These are phyloP conservation scores for Davidsoniella virescens DNA, from an alignment of 2,329 filamentous ascomycete species.

Conservation along the genomic window DNA sequence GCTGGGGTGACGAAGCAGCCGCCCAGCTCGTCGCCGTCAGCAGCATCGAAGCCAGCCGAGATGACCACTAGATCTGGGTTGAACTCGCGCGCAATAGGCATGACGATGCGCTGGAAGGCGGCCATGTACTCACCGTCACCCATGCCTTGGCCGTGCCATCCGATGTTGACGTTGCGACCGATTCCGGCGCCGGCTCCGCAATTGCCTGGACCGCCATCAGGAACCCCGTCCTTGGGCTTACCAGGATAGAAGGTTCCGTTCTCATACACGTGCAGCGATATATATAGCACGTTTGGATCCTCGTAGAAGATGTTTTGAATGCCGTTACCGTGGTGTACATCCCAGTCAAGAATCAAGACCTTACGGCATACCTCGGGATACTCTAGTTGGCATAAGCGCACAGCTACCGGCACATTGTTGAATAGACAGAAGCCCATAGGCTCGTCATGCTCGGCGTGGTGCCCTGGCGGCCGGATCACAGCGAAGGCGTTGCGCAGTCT, in stretches of 20 bases:
- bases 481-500: conserved; percentile 89
- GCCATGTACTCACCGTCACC: conserved; percentile 94
- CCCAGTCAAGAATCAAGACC: conserved; percentile 87
- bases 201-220: conserved; percentile 45
- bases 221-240: conserved; percentile 39
- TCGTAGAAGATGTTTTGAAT: conserved; percentile 93
- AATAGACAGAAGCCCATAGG: conserved; percentile 95
- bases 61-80: conserved; percentile 89
- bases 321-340: conserved; percentile 70
- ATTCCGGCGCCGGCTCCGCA: conserved; percentile 38
- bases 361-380: conserved; percentile 72
- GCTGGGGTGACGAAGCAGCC: conserved; percentile 81
- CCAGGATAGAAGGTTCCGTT: conserved; percentile 76
- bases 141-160: conserved; percentile 60
- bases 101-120: conserved; percentile 87
- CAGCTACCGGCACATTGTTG: conserved; percentile 90
- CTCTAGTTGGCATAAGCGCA: conserved; percentile 69
- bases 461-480: conserved; percentile 84
- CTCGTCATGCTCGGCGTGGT: conserved; percentile 76
- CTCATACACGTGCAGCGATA: conserved; percentile 81
- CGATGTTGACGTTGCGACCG: conserved; percentile 50
- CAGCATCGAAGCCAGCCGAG: conserved; percentile 90
- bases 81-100: conserved; percentile 91
- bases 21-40: conserved; percentile 80
- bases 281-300: conserved; percentile 87